Percentiles rank a stretch among this genome's conserved stretches.
These are phyloP conservation scores for Coleophoma crateriformis DNA, from an alignment of 2,329 filamentous ascomycete species.

Conservation along the genomic window DNA sequence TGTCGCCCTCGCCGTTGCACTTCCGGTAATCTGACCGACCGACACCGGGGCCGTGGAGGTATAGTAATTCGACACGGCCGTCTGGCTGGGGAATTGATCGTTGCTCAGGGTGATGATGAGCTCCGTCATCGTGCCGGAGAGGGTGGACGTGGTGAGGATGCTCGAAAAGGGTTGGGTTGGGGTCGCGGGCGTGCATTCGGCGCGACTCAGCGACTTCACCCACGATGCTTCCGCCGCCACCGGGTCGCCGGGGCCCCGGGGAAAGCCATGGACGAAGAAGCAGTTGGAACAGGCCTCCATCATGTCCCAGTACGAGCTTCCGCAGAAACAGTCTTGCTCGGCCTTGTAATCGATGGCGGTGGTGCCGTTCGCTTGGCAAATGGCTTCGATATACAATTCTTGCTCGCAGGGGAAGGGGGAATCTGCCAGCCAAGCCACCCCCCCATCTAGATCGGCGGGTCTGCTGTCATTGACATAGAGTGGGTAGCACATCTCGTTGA, in stretches of 20 bases:
- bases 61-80: constrained; percentile 36
- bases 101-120: constrained; percentile 3
- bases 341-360: constrained; percentile 20
- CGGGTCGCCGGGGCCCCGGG: constrained; percentile 19
- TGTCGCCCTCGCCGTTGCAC: constrained; percentile 23
- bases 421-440: too few relatives aligned
- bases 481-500: too few relatives aligned
- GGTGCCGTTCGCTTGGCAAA: constrained; percentile 28
- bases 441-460: too few relatives aligned
- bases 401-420: constrained; percentile 13
- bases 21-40: constrained; percentile 36
- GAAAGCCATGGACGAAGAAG: constrained; percentile 32
- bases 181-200: constrained; percentile 28
- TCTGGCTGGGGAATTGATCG: constrained; percentile 29
- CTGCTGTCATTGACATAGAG: background rate
- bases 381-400: constrained; percentile 18
- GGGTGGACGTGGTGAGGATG: constrained; percentile 25
- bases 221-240: constrained; percentile 21
- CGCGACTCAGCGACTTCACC: constrained; percentile 24
- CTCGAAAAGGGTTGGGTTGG: constrained; percentile 28
- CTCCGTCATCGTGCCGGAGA: constrained; percentile 20
- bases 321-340: constrained; percentile 34
- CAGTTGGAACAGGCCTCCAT: constrained; percentile 34
- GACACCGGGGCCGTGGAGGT: constrained; percentile 30
- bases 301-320: constrained; percentile 33